phyloP scores from a whole-genome alignment of 768 basidiomycete species.

The Rubroboletus satanas region DNA sequence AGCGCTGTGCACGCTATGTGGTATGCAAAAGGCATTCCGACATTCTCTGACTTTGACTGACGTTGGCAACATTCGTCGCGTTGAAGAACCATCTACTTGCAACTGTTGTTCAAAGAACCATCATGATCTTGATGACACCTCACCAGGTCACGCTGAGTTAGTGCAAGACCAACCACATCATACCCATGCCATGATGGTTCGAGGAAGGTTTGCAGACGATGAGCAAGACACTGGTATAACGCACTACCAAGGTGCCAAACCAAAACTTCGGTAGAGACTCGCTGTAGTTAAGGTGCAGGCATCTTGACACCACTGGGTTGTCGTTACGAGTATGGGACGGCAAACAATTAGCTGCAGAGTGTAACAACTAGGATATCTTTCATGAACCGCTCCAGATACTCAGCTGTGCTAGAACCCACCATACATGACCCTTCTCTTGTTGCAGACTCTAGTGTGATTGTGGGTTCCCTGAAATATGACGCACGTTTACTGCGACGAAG shows the following conservation, averaged over 20 bases:
- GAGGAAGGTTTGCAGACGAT: slow-evolving; percentile 12
- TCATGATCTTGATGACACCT: background rate
- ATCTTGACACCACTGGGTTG: background rate
- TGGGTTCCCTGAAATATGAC: slow-evolving; percentile 35
- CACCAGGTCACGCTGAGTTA: background rate
- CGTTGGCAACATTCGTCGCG: background rate
- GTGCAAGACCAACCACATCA: slow-evolving; percentile 18
- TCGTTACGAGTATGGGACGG: background rate
- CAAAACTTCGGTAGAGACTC: slow-evolving; percentile 6
- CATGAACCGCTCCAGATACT: background rate
- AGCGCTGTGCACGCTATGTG: slow-evolving; percentile 16
- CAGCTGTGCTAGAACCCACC: slow-evolving; percentile 3
- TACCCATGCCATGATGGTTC: slow-evolving; percentile 11
- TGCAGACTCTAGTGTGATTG: slow-evolving; percentile 3
- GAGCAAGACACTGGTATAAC: background rate
- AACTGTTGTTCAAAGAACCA: slow-evolving; percentile 15
- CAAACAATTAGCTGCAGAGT: background rate
- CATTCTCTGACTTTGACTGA: background rate
- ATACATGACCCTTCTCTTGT: background rate
- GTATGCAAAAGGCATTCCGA: slow-evolving; percentile 2
- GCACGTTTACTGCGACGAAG: slow-evolving; percentile 81
- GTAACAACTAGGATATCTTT: background rate
- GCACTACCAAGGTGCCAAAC: slow-evolving; percentile 19
- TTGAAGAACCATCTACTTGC: slow-evolving; percentile 13
- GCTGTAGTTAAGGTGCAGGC: background rate